Evolutionary conservation across 108 stramenopile species (phyloP).

Genomic region (Pseudonitzschia pungens): DNA sequence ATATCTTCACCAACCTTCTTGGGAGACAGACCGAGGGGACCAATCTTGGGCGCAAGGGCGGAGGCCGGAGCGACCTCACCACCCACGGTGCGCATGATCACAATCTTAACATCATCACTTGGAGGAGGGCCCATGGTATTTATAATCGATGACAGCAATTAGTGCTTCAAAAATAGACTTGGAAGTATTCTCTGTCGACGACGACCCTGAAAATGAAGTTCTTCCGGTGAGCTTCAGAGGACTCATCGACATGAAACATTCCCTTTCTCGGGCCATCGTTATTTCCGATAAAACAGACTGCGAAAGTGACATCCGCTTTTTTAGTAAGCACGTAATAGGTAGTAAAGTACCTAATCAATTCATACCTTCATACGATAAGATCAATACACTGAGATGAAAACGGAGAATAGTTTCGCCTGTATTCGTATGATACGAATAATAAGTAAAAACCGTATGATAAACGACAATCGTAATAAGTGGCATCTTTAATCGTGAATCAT

Average conservation of each 20-base stretch:
- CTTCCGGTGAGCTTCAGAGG: neutral
- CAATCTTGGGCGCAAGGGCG: constrained; percentile 99
- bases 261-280: constrained; percentile 9
- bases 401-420: too few species aligned
- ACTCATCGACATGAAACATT: neutral
- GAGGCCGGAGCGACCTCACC: constrained; percentile 98
- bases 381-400: too few species aligned
- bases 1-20: constrained; percentile 99
- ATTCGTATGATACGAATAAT: too few species aligned
- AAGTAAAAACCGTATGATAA: too few species aligned
- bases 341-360: neutral
- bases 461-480: too few species aligned
- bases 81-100: constrained; percentile 99
- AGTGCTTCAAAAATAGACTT: constrained; percentile 18
- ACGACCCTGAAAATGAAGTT: constrained; percentile 17
- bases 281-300: constrained; percentile 37
- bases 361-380: neutral
- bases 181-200: constrained; percentile 10
- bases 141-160: constrained; percentile 88
- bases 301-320: neutral
- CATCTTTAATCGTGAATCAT: too few species aligned
- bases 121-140: constrained; percentile 98
- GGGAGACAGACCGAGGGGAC: constrained; percentile 99
- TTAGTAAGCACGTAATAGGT: neutral
- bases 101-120: constrained; percentile 92